A percentile compares a stretch with the other conserved stretches of the same genome.
These are phyloP conservation scores for Clarkia xantiana DNA, from an alignment of 345 rosid species.

Conservation along the genomic window DNA sequence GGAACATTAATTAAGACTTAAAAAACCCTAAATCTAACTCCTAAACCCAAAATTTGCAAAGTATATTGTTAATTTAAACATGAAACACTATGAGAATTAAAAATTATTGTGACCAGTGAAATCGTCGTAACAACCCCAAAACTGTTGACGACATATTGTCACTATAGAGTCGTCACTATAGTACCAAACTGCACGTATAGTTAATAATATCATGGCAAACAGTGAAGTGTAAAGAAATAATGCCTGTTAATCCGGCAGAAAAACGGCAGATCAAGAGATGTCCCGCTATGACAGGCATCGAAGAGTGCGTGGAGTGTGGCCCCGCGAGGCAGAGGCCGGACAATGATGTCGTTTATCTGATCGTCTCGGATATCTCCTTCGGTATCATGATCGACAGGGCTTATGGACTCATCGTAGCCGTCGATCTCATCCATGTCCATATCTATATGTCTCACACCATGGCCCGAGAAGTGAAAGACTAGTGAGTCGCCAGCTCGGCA, in stretches of 20 bases:
- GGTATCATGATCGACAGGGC: slow-evolving; percentile 63
- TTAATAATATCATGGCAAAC: too few relatives aligned
- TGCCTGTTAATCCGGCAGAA: slow-evolving; percentile 56
- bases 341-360: slow-evolving; percentile 47
- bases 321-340: slow-evolving; percentile 55
- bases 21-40: too few relatives aligned
- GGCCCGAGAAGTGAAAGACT: slow-evolving; percentile 78
- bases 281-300: slow-evolving; percentile 63
- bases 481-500: slow-evolving; percentile 62
- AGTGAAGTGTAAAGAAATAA: neutral
- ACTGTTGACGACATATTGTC: too few relatives aligned
- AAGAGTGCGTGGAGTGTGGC: slow-evolving; percentile 59
- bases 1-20: neutral
- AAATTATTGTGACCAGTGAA: neutral
- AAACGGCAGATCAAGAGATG: slow-evolving; percentile 54
- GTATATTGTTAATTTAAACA: neutral
- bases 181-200: too few relatives aligned
- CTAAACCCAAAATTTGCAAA: too few relatives aligned
- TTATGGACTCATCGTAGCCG: slow-evolving; percentile 53
- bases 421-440: slow-evolving; percentile 43
- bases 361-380: slow-evolving; percentile 63
- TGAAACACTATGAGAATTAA: neutral
- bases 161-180: too few relatives aligned
- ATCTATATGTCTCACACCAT: slow-evolving; percentile 45
- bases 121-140: too few relatives aligned